A percentile compares a stretch with the other conserved stretches of the same genome.
Evolutionary conservation across 2,329 filamentous ascomycete genomes (phyloP).

Genomic region (Zasmidium citrigriseum): DNA sequence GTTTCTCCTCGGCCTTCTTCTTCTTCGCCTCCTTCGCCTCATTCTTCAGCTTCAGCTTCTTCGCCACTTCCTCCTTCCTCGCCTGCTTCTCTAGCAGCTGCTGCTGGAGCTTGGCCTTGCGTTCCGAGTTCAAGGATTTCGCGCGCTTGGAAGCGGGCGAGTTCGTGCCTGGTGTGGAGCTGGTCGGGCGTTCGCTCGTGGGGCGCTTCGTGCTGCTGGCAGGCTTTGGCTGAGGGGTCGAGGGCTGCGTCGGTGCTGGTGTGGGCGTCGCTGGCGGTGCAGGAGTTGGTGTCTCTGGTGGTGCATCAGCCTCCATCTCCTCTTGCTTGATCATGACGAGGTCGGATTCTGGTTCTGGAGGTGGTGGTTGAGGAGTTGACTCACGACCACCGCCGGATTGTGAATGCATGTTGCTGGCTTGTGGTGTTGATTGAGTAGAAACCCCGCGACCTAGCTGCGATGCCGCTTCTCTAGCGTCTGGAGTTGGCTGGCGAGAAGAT

Average conservation of each 20-base stretch:
- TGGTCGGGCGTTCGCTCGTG: not conserved
- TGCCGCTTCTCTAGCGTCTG: too few relatives aligned
- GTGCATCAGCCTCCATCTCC: not conserved
- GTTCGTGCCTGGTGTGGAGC: not conserved
- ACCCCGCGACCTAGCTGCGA: too few relatives aligned
- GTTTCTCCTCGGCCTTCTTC: not conserved
- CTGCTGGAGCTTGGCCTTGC: not conserved
- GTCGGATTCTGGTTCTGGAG: not conserved
- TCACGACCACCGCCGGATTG: not conserved
- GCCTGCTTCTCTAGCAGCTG: not conserved
- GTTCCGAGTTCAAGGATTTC: not conserved
- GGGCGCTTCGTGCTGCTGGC: not conserved
- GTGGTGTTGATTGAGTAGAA: too few relatives aligned
- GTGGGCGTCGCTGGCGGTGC: not conserved
- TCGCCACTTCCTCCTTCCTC: not conserved
- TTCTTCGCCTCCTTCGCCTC: constrained; percentile 1
- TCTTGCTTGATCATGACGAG: not conserved
- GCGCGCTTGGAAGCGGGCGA: not conserved
- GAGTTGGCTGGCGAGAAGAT: too few relatives aligned
- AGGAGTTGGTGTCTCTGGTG: not conserved
- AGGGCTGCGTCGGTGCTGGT: not conserved
- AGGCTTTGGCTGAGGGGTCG: not conserved
- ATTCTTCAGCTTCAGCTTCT: constrained; percentile 24
- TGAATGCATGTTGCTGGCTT: too few relatives aligned
- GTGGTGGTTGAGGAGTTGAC: not conserved